Evolutionary conservation across 2,329 filamentous ascomycete species (phyloP).

Genomic region (Nemania sp.): DNA sequence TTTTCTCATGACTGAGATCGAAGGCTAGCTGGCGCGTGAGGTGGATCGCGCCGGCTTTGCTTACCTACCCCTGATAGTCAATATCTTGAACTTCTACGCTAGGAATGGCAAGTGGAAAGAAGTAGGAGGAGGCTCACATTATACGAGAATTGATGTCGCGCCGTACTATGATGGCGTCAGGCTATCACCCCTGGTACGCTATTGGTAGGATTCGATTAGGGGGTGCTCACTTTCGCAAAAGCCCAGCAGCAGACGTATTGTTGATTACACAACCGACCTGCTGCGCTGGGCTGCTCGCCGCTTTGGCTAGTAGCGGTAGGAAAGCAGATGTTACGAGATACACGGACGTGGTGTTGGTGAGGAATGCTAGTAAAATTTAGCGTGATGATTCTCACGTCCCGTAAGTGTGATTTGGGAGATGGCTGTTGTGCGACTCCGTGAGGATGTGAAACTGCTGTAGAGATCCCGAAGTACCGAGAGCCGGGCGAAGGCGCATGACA

Average conservation of each 20-base stretch:
- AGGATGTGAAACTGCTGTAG: too few relatives aligned
- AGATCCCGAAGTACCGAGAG: too few relatives aligned
- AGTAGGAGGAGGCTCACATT: conserved; percentile 26
- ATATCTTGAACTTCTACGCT: neutral
- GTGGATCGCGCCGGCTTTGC: conserved; percentile 34
- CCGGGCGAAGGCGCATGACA: too few relatives aligned
- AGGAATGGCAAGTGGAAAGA: neutral
- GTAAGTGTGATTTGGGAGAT: too few relatives aligned
- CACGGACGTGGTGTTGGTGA: conserved; percentile 53
- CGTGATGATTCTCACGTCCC: neutral
- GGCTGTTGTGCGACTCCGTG: too few relatives aligned
- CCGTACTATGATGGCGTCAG: conserved; percentile 24
- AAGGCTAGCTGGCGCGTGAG: conserved; percentile 36
- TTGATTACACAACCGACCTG: conserved; percentile 57
- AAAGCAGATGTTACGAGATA: conserved; percentile 60
- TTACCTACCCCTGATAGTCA: conserved; percentile 21
- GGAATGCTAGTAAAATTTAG: conserved; percentile 42
- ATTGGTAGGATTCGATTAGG: neutral
- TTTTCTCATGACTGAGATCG: conserved; percentile 35
- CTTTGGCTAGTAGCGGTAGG: conserved; percentile 56
- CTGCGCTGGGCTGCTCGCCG: conserved; percentile 47
- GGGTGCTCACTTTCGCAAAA: conserved; percentile 49
- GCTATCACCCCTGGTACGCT: neutral
- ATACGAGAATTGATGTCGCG: conserved; percentile 34
- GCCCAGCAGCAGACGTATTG: conserved; percentile 53